Conservation (phyloP, 495 filamentous ascomycete genomes). For the Xylaria acuta region DNA sequence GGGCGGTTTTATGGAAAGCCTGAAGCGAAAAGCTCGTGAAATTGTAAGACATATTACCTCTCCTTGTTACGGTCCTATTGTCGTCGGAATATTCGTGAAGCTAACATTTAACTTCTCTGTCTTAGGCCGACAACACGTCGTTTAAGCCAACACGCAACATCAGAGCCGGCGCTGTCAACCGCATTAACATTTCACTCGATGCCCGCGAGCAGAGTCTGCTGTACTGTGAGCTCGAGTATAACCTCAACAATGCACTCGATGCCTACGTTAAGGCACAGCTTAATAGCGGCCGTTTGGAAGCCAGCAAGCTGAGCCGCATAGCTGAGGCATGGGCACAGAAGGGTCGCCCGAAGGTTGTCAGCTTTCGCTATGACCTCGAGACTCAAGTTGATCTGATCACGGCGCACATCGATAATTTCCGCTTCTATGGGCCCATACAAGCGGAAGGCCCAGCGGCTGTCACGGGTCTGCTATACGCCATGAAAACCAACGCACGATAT, state of each 20-base stretch:
- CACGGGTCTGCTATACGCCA: conserved; percentile 46
- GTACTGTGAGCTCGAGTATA: conserved; percentile 54
- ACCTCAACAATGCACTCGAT: conserved; percentile 43
- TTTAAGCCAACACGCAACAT: conserved; percentile 28
- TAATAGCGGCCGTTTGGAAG: conserved; percentile 46
- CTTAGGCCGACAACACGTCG: conserved; percentile 39
- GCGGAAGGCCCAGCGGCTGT: conserved; percentile 33
- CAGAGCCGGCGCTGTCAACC: conserved; percentile 25
- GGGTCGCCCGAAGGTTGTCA: conserved; percentile 50
- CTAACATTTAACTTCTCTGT: conserved; percentile 21
- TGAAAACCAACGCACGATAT: conserved; percentile 47
- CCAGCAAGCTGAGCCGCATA: conserved; percentile 42
- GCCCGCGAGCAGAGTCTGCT: conserved; percentile 54
- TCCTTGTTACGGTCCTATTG: background rate
- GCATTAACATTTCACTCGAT: conserved; percentile 46
- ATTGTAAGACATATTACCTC: conserved; percentile 42
- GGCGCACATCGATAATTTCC: conserved; percentile 48
- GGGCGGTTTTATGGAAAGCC: conserved; percentile 41
- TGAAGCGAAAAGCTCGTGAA: conserved; percentile 52
- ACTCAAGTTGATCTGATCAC: conserved; percentile 54
- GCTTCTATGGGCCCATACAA: conserved; percentile 47
- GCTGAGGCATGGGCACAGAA: conserved; percentile 48
- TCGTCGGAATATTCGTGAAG: background rate
- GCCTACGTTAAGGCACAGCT: conserved; percentile 49
- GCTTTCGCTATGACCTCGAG: conserved; percentile 57